Evolutionary conservation across 495 filamentous ascomycete species (phyloP), one percentile per base, ranked within the genome.

Genomic region (Aspergillus leporis): DNA sequence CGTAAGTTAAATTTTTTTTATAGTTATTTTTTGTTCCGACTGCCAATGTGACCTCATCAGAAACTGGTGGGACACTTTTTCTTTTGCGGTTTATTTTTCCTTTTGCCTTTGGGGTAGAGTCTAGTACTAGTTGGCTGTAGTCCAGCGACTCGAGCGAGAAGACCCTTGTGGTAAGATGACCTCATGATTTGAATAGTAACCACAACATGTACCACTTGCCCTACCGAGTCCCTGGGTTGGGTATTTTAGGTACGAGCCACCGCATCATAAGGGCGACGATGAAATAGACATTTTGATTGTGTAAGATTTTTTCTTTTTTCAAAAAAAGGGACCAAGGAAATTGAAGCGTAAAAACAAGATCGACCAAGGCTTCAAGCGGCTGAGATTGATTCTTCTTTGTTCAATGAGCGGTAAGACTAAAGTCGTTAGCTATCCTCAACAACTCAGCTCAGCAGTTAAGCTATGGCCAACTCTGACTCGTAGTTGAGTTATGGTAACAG

Each of bases 401-500:
- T 41, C 38, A 41, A 41, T 41, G 16, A 14, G 38, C 38, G 38
- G 38, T 41, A 41, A 38, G 38, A 41, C 12, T 41, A 16, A n/a
- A 5, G 5, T 43, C 28, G 53, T 56, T 36, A 31, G 41, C 25
- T 40, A 56, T 41, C 36, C 41, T 48, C 53, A 56, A 48, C 41
- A 56, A 30, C 28, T 45, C 53, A 56, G 53, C 53, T 41, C 8
- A 41, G 38, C 32, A 36, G 32, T 16, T 41, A 16, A 41, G 38
- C 38, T 41, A 41, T 41, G 38, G 38, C 38, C 38, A 36, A 34
- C 10, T 21, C 30, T 51, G 49, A n/a, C 49, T 51, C 30, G 28
- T 22, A 10, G 51, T 23, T n/a, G 36, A 19, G 48, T 34, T 58
- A 64, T 66, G 71, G 73, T 75, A 25, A 69, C 73, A 75, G 67